These are phyloP conservation scores for Peronosclerospora sorghi DNA, from an alignment of 352 stramenopile genomes.

Conservation along the genomic window DNA sequence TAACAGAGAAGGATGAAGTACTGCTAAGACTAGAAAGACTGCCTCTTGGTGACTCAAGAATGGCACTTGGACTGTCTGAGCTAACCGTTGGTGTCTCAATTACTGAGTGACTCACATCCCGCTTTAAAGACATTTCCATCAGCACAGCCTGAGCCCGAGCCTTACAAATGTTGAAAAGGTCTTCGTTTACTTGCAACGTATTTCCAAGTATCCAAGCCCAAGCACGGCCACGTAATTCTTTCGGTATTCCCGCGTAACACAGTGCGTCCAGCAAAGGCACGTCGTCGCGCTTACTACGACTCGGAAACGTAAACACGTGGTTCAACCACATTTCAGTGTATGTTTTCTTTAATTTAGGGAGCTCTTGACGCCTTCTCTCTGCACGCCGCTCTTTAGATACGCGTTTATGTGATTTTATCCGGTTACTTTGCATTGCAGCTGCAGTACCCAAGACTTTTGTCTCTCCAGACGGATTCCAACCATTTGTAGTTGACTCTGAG, in stretches of 20 bases:
- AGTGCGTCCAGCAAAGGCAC: slow-evolving; percentile 41
- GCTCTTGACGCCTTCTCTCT: slow-evolving; percentile 44
- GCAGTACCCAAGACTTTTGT: slow-evolving; percentile 15
- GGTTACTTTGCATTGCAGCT: slow-evolving; percentile 13
- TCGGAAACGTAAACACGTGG: slow-evolving; percentile 39
- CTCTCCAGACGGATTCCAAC: slow-evolving; percentile 32
- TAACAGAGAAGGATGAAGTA: slow-evolving; percentile 18
- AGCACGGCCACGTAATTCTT: slow-evolving; percentile 66
- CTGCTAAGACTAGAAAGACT: slow-evolving; percentile 23
- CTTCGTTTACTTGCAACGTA: slow-evolving; percentile 75
- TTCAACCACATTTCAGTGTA: slow-evolving; percentile 71
- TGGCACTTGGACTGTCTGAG: slow-evolving; percentile 10
- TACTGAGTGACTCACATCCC: slow-evolving; percentile 32
- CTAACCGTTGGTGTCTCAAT: slow-evolving; percentile 11
- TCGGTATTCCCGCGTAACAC: slow-evolving; percentile 74
- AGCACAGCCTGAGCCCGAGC: slow-evolving; percentile 55
- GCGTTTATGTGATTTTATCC: slow-evolving; percentile 15
- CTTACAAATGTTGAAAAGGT: slow-evolving; percentile 79
- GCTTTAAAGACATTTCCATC: slow-evolving; percentile 65
- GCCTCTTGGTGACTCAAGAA: slow-evolving; percentile 17
- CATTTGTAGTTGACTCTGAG: slow-evolving; percentile 18
- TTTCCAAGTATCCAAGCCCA: slow-evolving; percentile 79
- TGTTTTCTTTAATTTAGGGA: slow-evolving; percentile 62
- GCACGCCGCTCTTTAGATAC: slow-evolving; percentile 53
- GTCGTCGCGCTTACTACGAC: slow-evolving; percentile 17